phyloP scores from a whole-genome alignment of 2,329 filamentous ascomycete genomes.

The Hansfordia pulvinata region DNA sequence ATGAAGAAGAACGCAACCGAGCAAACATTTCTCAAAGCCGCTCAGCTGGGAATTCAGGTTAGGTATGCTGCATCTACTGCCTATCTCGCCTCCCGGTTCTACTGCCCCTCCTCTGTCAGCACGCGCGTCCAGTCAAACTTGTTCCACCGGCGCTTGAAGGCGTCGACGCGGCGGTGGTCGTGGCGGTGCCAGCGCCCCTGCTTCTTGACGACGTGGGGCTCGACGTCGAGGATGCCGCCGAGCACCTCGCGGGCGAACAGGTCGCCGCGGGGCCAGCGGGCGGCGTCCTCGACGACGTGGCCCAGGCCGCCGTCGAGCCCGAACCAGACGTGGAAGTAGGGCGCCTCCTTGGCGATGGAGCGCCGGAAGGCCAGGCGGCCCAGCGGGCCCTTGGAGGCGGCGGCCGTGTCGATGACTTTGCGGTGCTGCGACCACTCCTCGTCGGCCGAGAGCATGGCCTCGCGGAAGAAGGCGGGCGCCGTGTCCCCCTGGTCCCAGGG shows the following conservation, averaged over 20 bases:
- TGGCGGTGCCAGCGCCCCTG: slow-evolving; percentile 74
- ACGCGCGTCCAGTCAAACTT: slow-evolving; percentile 81
- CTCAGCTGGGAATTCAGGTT: no score
- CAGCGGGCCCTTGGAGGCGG: slow-evolving; percentile 48
- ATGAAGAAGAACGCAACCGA: no score
- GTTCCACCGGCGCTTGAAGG: slow-evolving; percentile 73
- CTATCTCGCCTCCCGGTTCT: no score
- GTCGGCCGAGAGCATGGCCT: slow-evolving; percentile 78
- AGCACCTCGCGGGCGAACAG: slow-evolving; percentile 85
- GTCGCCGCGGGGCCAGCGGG: slow-evolving; percentile 80
- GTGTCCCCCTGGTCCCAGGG: slow-evolving; percentile 86
- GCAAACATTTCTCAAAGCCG: no score
- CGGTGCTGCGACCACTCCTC: slow-evolving; percentile 94
- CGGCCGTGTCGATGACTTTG: slow-evolving; percentile 82
- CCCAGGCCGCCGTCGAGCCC: slow-evolving; percentile 81
- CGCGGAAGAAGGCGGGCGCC: slow-evolving; percentile 87
- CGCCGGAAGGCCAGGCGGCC: slow-evolving; percentile 74
- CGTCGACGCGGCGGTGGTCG: slow-evolving; percentile 58
- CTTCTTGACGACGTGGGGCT: slow-evolving; percentile 72
- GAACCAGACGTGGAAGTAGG: slow-evolving; percentile 98
- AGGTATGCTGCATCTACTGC: no score
- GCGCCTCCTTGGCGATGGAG: slow-evolving; percentile 85
- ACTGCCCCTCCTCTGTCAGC: no score
- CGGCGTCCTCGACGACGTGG: slow-evolving; percentile 79
- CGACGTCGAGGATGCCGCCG: slow-evolving; percentile 80